Conservation (phyloP, 176 grass and related monocot genomes). For the Cenchrus americanus region DNA sequence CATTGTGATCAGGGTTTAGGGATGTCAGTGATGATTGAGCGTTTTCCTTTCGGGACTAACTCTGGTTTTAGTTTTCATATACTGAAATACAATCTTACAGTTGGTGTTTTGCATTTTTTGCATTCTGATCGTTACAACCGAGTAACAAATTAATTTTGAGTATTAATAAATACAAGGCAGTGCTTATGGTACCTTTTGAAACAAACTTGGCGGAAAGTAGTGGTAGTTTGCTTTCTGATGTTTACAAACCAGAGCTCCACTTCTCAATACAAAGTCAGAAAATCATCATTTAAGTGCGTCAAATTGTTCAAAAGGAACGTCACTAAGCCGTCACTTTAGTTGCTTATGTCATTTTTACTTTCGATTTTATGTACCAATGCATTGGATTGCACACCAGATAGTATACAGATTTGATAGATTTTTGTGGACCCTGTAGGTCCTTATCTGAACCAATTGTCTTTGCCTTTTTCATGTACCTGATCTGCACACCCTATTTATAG, state of each 20-base stretch:
- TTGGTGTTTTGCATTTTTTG: neutral
- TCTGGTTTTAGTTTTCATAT: constrained; percentile 20
- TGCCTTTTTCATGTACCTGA: constrained; percentile 38
- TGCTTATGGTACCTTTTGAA: neutral
- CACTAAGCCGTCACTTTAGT: neutral
- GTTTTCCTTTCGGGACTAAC: neutral
- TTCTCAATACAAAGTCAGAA: neutral
- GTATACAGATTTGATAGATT: neutral
- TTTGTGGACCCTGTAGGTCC: constrained; percentile 16
- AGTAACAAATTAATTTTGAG: neutral
- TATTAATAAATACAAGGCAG: neutral
- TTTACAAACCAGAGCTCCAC: neutral
- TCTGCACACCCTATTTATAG: constrained; percentile 32
- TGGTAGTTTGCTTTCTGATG: neutral
- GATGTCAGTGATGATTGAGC: neutral
- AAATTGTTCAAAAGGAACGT: neutral
- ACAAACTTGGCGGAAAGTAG: neutral
- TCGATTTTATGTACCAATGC: neutral
- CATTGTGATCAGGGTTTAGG: neutral
- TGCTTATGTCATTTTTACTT: neutral
- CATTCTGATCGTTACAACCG: neutral
- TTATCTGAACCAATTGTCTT: constrained; percentile 10
- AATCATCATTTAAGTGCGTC: neutral
- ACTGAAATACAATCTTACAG: neutral
- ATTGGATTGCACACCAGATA: constrained; percentile 6